Evolutionary conservation across 139 green algal species (phyloP).

Genomic region (Dunaliella primolecta): DNA sequence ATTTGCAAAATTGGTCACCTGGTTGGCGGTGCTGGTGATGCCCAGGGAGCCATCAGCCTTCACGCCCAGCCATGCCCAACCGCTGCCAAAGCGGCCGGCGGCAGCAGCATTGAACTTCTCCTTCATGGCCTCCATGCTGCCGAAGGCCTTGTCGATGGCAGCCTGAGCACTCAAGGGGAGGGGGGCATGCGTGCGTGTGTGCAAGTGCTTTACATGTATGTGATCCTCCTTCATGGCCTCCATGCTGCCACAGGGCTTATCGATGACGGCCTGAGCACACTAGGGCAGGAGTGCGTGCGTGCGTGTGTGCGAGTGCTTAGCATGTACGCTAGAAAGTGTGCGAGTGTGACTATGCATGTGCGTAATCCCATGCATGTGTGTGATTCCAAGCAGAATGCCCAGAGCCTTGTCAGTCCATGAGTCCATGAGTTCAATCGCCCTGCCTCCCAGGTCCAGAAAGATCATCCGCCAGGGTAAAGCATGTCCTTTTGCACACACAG

Average conservation of each 20-base stretch:
- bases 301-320: neutral
- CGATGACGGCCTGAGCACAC: constrained; percentile 71
- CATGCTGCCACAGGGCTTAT: constrained; percentile 58
- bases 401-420: too few species aligned
- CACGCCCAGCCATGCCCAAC: constrained; percentile 80
- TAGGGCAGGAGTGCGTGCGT: neutral
- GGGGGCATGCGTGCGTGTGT: neutral
- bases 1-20: too few species aligned
- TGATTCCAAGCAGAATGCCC: too few species aligned
- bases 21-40: constrained; percentile 75
- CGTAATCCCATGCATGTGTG: neutral
- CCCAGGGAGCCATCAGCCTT: constrained; percentile 61
- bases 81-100: constrained; percentile 70
- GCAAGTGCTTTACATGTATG: too few species aligned
- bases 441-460: too few species aligned
- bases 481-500: too few species aligned
- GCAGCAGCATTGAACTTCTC: constrained; percentile 75
- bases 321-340: constrained; percentile 39
- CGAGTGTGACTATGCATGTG: constrained; percentile 24
- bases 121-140: constrained; percentile 75
- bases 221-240: constrained; percentile 81
- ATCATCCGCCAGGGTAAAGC: too few species aligned
- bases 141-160: constrained; percentile 67
- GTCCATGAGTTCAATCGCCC: too few species aligned
- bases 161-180: too few species aligned